These are phyloP conservation scores for Phialocephala subalpina DNA, from an alignment of 2,329 filamentous ascomycete genomes.

Conservation along the genomic window DNA sequence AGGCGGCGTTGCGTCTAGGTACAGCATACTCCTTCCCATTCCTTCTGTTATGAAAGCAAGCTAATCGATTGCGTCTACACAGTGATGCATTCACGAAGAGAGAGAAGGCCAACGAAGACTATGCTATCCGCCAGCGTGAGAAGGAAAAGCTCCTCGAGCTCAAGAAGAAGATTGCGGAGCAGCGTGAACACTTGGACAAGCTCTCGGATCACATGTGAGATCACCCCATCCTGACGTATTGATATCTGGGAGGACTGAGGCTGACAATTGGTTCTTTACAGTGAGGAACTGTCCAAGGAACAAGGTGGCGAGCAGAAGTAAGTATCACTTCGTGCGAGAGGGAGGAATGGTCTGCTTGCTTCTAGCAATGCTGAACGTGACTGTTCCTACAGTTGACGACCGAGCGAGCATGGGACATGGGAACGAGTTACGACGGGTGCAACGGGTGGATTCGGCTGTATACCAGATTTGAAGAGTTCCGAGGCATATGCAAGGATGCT, in stretches of 20 bases:
- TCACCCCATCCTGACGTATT: slow-evolving; percentile 5
- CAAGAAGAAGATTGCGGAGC: slow-evolving; percentile 75
- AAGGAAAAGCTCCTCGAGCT: slow-evolving; percentile 86
- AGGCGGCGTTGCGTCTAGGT: slow-evolving; percentile 34
- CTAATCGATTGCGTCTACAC: slow-evolving; percentile 32
- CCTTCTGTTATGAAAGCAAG: not conserved
- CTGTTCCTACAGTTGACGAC: slow-evolving; percentile 29
- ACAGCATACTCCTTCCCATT: slow-evolving; percentile 2
- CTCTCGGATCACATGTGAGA: slow-evolving; percentile 87
- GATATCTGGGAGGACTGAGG: not conserved
- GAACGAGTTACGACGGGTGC: slow-evolving; percentile 6
- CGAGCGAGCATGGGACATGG: slow-evolving; percentile 12
- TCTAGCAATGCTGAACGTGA: slow-evolving; percentile 33
- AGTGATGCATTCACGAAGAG: slow-evolving; percentile 94
- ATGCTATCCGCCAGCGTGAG: slow-evolving; percentile 87
- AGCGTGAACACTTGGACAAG: slow-evolving; percentile 84
- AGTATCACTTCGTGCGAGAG: slow-evolving; percentile 31
- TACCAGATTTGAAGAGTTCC: slow-evolving; percentile 26
- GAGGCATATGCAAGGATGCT: slow-evolving; percentile 16
- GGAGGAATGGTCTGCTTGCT: slow-evolving; percentile 20
- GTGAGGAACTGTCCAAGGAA: slow-evolving; percentile 79
- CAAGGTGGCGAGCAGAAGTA: slow-evolving; percentile 54
- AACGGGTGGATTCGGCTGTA: slow-evolving; percentile 26
- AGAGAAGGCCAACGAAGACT: slow-evolving; percentile 86
- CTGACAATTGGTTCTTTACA: slow-evolving; percentile 46